Evolutionary conservation across 345 rosid genomes (phyloP), one percentile per base, ranked within the genome.

Genomic region (Eucalyptus curtisii): DNA sequence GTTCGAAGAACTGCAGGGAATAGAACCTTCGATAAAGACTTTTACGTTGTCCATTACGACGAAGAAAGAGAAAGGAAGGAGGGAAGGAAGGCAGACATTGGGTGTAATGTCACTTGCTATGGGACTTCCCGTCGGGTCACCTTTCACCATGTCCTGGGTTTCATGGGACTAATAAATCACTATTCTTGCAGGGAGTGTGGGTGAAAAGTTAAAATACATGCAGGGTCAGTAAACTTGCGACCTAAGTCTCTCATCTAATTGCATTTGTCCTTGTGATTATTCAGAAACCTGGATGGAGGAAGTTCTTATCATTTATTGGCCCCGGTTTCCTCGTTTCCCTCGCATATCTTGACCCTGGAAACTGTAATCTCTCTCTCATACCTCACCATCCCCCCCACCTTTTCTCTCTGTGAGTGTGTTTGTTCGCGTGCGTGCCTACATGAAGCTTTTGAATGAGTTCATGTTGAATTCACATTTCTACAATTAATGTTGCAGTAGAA

Each of bases 401-500:
- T 68, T 20, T 71, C 82, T 37, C 15, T 40, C 15, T 37, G 4
- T 37, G 25, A 3, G 8, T 33, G 13, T 31, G 22, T 37, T 22
- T 20, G 7, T 68, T 33, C 81, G 27, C 45, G 7, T 37, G 82
- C 47, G 13, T 76, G 47, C 47, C 7, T 76, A 24, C 25, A 37
- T 40, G 47, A 10, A 40, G 27, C 47, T 4, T 37, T 40, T 37
- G 30, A 10, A 76, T 76, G 82, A 76, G 27, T 76, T 76, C 82
- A 37, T 37, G 47, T 59, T 86, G 44, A 49, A 86, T 27, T 86
- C 87, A 40, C 33, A 20, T 4, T 59, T 42, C 33, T 42, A 44
- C 10, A 1, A 87, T 37, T 47, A 13, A 59, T 89, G 24, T 86
- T 87, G 55, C 94, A 96, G 95, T 96, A 94, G 96, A 94, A 92